Evolutionary conservation across 176 grass and related monocot genomes (phyloP).

Genomic region (Ananas comosus): DNA sequence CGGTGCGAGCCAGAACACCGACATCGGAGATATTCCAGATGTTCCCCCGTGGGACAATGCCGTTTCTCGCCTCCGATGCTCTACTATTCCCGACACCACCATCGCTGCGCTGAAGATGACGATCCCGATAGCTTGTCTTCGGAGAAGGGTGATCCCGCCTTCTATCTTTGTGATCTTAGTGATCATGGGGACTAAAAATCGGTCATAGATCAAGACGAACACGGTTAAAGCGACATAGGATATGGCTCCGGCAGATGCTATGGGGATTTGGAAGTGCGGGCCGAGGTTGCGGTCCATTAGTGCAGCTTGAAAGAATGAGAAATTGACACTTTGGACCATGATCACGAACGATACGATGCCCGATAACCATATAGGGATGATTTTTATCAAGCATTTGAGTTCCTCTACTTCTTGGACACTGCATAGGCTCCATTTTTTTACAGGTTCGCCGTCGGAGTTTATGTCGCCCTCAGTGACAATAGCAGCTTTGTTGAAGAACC

Average conservation of each 20-base stretch:
- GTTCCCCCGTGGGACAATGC: conserved; percentile 17
- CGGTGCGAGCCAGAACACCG: conserved; percentile 36
- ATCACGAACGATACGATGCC: conserved; percentile 27
- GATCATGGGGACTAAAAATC: conserved; percentile 6
- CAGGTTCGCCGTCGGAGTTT: conserved; percentile 13
- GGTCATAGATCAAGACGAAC: conserved; percentile 34
- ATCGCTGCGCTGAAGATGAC: background rate
- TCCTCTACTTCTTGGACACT: conserved; percentile 56
- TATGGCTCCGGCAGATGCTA: conserved; percentile 15
- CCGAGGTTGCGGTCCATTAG: conserved; percentile 44
- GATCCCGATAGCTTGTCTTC: conserved; percentile 13
- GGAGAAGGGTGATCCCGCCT: conserved; percentile 21
- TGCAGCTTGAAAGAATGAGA: conserved; percentile 8
- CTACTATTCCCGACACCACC: conserved; percentile 11
- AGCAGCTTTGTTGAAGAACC: conserved; percentile 48
- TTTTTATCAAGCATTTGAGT: conserved; percentile 17
- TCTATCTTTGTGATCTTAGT: background rate
- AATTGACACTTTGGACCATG: conserved; percentile 10
- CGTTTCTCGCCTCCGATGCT: conserved; percentile 5
- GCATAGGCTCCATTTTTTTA: conserved; percentile 33
- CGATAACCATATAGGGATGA: conserved; percentile 39
- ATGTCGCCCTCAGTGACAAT: conserved; percentile 27
- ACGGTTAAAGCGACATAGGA: conserved; percentile 24
- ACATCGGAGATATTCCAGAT: conserved; percentile 32
- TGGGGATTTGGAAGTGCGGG: conserved; percentile 28